These are phyloP conservation scores for Zhuliangozyma blackwelliae DNA, from an alignment of 1,139 yeast genomes.

Conservation along the genomic window DNA sequence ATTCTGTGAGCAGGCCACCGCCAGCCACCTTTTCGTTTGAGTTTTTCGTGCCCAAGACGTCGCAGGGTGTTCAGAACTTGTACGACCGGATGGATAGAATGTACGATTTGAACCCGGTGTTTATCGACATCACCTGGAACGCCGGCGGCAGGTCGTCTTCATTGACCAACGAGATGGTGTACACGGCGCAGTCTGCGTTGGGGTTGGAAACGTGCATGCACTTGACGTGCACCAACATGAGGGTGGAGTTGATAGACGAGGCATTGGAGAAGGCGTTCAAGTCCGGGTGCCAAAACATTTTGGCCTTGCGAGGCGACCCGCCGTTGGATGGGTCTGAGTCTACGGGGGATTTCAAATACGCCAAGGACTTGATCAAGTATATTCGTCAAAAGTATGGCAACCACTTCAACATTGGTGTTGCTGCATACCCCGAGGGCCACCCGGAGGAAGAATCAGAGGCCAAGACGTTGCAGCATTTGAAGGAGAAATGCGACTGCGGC, in stretches of 20 bases:
- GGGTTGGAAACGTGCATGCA: conserved; percentile 98
- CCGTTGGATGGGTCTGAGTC: conserved; percentile 65
- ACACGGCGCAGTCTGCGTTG: conserved; percentile 86
- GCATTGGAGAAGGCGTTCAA: conserved; percentile 83
- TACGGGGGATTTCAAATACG: conserved; percentile 66
- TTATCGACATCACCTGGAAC: conserved; percentile 96
- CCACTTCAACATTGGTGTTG: conserved; percentile 84
- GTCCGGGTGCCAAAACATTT: conserved; percentile 91
- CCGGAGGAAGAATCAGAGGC: conserved; percentile 71
- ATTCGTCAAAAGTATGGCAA: conserved; percentile 72
- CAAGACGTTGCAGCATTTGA: conserved; percentile 58
- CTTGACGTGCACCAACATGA: conserved; percentile 95
- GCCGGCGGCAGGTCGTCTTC: conserved; percentile 90
- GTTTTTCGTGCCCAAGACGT: conserved; percentile 96
- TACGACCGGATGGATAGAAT: conserved; percentile 97
- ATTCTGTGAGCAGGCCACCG: conserved; percentile 37
- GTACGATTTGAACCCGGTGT: conserved; percentile 89
- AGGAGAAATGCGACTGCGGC: conserved; percentile 88
- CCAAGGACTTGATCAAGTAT: conserved; percentile 81
- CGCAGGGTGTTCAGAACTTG: conserved; percentile 93
- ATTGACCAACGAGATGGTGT: conserved; percentile 84
- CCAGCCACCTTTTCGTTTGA: conserved; percentile 88
- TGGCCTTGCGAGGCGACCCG: conserved; percentile 84
- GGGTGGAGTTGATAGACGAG: conserved; percentile 70
- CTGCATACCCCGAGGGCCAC: conserved; percentile 96